Evolutionary conservation across 805 yeast species (phyloP).

Genomic region (Candida nitratophila): DNA sequence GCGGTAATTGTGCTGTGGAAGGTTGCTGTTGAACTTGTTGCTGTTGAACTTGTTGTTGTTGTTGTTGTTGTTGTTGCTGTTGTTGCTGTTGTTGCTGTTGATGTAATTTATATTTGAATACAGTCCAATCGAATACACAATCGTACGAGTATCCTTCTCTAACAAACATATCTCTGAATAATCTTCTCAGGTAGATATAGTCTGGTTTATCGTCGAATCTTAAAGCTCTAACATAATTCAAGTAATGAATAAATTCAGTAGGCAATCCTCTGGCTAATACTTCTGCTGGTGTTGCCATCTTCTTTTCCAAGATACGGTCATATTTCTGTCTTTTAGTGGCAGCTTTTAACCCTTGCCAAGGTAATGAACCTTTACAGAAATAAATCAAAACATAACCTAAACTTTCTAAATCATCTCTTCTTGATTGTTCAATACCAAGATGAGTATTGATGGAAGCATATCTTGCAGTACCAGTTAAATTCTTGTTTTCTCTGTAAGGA

Average conservation of each 20-base stretch:
- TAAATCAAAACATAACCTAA: constrained; percentile 91
- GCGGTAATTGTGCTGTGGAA: constrained; percentile 19
- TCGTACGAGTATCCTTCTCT: constrained; percentile 88
- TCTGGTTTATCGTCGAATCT: constrained; percentile 97
- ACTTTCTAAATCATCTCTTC: constrained; percentile 94
- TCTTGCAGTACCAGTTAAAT: constrained; percentile 95
- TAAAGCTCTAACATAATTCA: constrained; percentile 82
- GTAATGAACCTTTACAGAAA: constrained; percentile 91
- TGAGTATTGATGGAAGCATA: constrained; percentile 95
- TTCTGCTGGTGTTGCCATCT: constrained; percentile 83
- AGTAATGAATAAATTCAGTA: constrained; percentile 77
- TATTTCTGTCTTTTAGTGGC: constrained; percentile 95
- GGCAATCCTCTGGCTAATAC: constrained; percentile 89
- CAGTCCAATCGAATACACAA: constrained; percentile 95
- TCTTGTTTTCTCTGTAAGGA: constrained; percentile 93
- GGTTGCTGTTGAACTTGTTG: constrained; percentile 28
- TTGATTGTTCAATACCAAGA: constrained; percentile 91
- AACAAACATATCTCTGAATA: constrained; percentile 82
- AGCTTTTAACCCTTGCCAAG: constrained; percentile 98
- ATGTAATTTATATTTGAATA: constrained; percentile 65
- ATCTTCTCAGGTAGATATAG: constrained; percentile 78
- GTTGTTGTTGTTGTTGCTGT: constrained; percentile 23
- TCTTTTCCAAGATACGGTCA: constrained; percentile 92
- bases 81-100: constrained; percentile 38
- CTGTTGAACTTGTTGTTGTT: constrained; percentile 5